Base-by-base conservation (phyloP, 441 rosid genomes). In the Capsella rubella region DNA sequence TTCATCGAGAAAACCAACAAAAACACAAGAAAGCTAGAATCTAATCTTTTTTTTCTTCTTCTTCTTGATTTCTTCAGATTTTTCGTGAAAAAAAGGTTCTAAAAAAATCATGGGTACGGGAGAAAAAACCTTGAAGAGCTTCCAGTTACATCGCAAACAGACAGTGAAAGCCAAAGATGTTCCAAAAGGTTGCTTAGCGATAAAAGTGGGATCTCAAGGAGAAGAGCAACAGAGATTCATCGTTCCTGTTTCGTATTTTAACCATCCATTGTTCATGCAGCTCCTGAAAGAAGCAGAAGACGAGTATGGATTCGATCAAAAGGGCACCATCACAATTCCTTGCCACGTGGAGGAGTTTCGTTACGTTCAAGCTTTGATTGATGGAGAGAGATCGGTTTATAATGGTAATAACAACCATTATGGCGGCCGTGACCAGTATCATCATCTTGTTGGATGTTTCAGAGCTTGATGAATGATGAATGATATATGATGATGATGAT, bases 281-380 rank as follows among this genome's bases (percentile, higher is more conserved):
- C 86, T 95, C 0, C 75, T 95, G 74, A 90, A 89, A 73, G 97
- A 88, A 71, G 97, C 97, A 1, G 99, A 92, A 73, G 93, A 92
- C 35, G 99, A 92, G 62, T 95, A 85, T 63, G 99, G 99, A 8
- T 95, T 90, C 29, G 91, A 92, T 67, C 97, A 92, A 78, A 90
- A 92, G 74, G 97, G 99, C 0, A 84, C 92, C 37, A 90, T 95
- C 77, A 84, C 89, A 29, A 90, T 95, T 67, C 99, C 97, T 71
- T 95, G 99, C 53, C 86, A 87, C 8, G 96, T 95, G 3, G 89
- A 87, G 56, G 93, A 90, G 83, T 95, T 95, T 80, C 84, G 83
- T 81, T 75, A 79, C 77, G 94, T 95, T 63, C 96, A 82, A 73
- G 86, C 84, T 57, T 74, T 82, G 84, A 92, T 95, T 62, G 90